Conservation (phyloP, 805 yeast species). For the Ogataea populi-albae region DNA sequence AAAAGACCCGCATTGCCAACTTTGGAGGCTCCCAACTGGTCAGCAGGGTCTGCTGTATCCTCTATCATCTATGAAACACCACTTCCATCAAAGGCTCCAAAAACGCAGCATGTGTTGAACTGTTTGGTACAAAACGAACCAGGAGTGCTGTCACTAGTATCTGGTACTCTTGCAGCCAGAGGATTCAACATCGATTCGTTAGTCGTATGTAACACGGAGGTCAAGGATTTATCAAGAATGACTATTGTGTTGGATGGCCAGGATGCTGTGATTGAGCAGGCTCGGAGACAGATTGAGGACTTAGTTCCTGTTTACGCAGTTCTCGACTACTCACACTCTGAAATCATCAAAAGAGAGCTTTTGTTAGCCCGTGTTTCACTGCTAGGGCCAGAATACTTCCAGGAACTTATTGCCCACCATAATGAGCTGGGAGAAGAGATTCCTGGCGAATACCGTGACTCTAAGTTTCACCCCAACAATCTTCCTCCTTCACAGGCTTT, state of each 20-base stretch:
- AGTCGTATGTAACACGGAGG: conserved; percentile 96
- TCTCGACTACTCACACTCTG: conserved; percentile 85
- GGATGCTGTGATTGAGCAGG: conserved; percentile 96
- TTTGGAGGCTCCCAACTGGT: conserved; percentile 89
- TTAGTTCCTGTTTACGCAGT: conserved; percentile 98
- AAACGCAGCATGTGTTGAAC: conserved; percentile 85
- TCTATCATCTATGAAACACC: conserved; percentile 93
- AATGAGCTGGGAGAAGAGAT: conserved; percentile 45
- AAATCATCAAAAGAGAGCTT: conserved; percentile 88
- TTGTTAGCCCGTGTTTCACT: conserved; percentile 88
- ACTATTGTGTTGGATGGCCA: conserved; percentile 92
- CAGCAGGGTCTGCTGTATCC: conserved; percentile 94
- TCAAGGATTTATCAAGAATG: conserved; percentile 92
- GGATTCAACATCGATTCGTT: conserved; percentile 98
- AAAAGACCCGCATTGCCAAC: conserved; percentile 90
- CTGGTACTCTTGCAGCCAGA: conserved; percentile 95
- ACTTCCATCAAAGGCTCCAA: conserved; percentile 56
- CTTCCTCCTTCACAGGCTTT: conserved; percentile 87
- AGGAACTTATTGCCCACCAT: conserved; percentile 88
- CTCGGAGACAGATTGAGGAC: conserved; percentile 96
- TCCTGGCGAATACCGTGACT: conserved; percentile 39
- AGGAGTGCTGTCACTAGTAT: conserved; percentile 89
- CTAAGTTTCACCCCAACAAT: conserved; percentile 81
- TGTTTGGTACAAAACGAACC: conserved; percentile 98
- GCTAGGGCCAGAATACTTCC: conserved; percentile 97